phyloP scores from a whole-genome alignment of 2,329 filamentous ascomycete species.

The Penicillium digitatum region DNA sequence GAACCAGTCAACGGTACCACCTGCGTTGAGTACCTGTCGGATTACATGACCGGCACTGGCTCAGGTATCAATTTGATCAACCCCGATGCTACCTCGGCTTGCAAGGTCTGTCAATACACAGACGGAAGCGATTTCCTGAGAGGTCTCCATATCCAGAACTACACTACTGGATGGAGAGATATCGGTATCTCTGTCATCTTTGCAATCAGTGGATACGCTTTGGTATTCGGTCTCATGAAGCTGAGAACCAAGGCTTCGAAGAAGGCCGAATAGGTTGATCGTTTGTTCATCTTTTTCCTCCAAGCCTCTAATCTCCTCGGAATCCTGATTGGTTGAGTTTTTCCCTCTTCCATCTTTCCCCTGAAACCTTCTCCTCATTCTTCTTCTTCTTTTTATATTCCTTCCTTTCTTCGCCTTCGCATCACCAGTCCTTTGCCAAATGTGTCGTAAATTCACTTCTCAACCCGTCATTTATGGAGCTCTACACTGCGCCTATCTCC shows the following conservation, averaged over 20 bases:
- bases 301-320: background rate
- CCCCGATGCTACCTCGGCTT: slow-evolving; percentile 53
- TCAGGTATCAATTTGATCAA: slow-evolving; percentile 54
- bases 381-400: background rate
- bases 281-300: background rate
- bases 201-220: slow-evolving; percentile 51
- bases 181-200: slow-evolving; percentile 58
- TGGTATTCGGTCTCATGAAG: slow-evolving; percentile 45
- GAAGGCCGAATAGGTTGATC: slow-evolving; percentile 30
- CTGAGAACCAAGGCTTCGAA: slow-evolving; percentile 37
- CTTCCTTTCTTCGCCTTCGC: background rate
- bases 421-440: background rate
- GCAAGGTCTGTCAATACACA: slow-evolving; percentile 59
- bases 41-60: slow-evolving; percentile 50
- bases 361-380: background rate
- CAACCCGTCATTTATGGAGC: background rate
- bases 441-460: background rate
- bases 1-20: slow-evolving; percentile 45
- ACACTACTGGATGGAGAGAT: slow-evolving; percentile 65
- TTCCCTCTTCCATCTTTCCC: too few species aligned
- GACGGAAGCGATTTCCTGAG: slow-evolving; percentile 58
- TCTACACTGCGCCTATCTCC: background rate
- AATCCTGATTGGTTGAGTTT: background rate
- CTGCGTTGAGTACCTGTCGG: slow-evolving; percentile 55
- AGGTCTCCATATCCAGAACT: slow-evolving; percentile 57